Evolutionary conservation across 768 basidiomycete species (phyloP).

Genomic region (Termitomyces sp.): DNA sequence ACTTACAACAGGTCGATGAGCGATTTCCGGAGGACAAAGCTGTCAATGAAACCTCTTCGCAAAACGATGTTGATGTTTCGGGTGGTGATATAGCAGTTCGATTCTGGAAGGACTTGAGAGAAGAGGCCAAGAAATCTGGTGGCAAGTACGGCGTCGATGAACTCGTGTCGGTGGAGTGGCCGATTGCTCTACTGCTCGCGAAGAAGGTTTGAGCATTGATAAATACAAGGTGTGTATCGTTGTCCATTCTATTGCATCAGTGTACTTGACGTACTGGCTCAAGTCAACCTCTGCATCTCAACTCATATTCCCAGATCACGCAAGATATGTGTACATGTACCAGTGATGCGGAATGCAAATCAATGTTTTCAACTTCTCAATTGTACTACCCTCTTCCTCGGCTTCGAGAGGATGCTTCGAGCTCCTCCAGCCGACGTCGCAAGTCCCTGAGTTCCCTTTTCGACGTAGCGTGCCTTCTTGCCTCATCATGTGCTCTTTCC

Average conservation of each 20-base stretch:
- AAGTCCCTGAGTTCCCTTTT: constrained; percentile 15
- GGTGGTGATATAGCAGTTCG: constrained; percentile 67
- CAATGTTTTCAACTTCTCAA: background rate
- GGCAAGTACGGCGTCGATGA: constrained; percentile 36
- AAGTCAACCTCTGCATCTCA: background rate
- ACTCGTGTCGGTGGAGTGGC: constrained; percentile 48
- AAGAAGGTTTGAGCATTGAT: constrained; percentile 18
- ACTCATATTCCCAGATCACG: background rate
- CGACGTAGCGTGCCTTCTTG: constrained; percentile 10
- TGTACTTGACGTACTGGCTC: background rate
- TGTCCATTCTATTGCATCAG: background rate
- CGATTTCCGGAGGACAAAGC: constrained; percentile 35
- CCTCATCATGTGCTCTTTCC: constrained; percentile 15
- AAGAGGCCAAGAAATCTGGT: constrained; percentile 31
- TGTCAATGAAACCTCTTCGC: background rate
- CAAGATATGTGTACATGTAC: background rate
- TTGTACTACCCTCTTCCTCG: background rate
- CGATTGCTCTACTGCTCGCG: constrained; percentile 42
- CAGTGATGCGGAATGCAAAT: background rate
- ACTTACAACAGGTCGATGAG: constrained; percentile 35
- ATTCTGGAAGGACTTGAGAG: constrained; percentile 56
- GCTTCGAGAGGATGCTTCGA: constrained; percentile 9
- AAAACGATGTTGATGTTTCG: constrained; percentile 23
- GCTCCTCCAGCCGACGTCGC: constrained; percentile 13
- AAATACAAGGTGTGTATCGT: background rate